A percentile compares a stretch with the other conserved stretches of the same genome.
phyloP scores from a whole-genome alignment of 1,284 basidiomycete genomes.

The Volvariella volvacea region DNA sequence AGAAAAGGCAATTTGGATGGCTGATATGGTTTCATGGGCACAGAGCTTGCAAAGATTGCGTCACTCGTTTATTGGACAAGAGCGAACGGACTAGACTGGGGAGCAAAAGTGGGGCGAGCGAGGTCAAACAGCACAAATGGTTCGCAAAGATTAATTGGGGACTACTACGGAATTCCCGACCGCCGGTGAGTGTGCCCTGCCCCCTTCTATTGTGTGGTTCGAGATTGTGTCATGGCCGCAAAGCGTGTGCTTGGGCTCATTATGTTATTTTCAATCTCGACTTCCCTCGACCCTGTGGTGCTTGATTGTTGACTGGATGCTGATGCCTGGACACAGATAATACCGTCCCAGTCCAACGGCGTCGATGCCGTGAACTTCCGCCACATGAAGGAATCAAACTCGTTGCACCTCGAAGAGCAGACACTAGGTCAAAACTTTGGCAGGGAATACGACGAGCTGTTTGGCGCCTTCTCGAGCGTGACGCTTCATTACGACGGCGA shows the following conservation, averaged over 20 bases:
- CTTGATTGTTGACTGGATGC: no score
- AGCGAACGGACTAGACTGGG: slow-evolving; percentile 87
- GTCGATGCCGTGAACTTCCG: slow-evolving; percentile 89
- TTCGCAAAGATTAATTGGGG: slow-evolving; percentile 97
- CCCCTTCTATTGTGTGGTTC: slow-evolving; percentile 7
- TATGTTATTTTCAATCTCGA: no score
- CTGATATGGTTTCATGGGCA: slow-evolving; percentile 15
- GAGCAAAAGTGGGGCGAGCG: slow-evolving; percentile 90
- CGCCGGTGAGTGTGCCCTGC: slow-evolving; percentile 63
- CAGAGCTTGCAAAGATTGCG: slow-evolving; percentile 83
- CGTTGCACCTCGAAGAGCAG: slow-evolving; percentile 79
- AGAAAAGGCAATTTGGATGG: slow-evolving; percentile 16
- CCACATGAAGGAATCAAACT: slow-evolving; percentile 83
- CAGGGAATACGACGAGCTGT: slow-evolving; percentile 54
- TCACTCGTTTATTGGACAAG: slow-evolving; percentile 89
- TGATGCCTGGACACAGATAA: slow-evolving; percentile 47
- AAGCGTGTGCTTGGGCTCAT: slow-evolving; percentile 3
- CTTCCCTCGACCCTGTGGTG: no score
- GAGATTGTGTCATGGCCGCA: background rate
- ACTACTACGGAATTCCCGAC: slow-evolving; percentile 85
- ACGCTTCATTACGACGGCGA: slow-evolving; percentile 83
- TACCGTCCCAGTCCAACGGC: slow-evolving; percentile 79
- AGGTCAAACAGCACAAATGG: slow-evolving; percentile 99
- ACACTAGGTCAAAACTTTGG: slow-evolving; percentile 18
- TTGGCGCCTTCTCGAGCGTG: slow-evolving; percentile 82